These are phyloP conservation scores for Ramularia endophylla DNA, from an alignment of 2,329 filamentous ascomycete species.

Conservation along the genomic window DNA sequence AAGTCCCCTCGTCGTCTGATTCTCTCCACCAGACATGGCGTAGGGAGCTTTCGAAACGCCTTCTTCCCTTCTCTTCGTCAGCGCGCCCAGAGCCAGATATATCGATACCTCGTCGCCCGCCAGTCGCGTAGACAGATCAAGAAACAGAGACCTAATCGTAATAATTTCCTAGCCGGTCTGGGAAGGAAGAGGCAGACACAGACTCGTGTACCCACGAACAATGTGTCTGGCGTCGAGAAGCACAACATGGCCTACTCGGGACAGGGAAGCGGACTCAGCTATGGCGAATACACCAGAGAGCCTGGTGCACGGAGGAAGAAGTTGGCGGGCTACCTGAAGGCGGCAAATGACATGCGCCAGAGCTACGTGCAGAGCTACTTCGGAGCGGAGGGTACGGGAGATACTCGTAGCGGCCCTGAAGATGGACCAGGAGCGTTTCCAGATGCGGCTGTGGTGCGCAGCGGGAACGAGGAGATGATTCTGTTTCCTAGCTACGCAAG, in stretches of 20 bases:
- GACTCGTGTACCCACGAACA: conserved; percentile 17
- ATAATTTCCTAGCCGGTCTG: conserved; percentile 10
- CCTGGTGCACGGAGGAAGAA: conserved; percentile 70
- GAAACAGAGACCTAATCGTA: too few relatives aligned
- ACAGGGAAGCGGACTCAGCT: conserved; percentile 21
- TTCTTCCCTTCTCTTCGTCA: conserved; percentile 66
- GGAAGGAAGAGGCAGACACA: neutral
- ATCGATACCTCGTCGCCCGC: conserved; percentile 37
- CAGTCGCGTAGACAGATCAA: conserved; percentile 23
- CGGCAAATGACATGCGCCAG: conserved; percentile 66
- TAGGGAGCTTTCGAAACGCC: conserved; percentile 68
- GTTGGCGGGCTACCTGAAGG: conserved; percentile 66
- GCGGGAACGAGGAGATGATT: conserved; percentile 85
- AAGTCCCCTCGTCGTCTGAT: neutral
- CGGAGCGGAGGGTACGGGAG: conserved; percentile 29
- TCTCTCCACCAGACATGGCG: conserved; percentile 32
- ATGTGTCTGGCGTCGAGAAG: conserved; percentile 25
- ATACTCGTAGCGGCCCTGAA: conserved; percentile 16
- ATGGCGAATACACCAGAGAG: too few relatives aligned
- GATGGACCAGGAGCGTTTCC: conserved; percentile 61
- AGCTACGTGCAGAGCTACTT: conserved; percentile 53
- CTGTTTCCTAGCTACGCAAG: conserved; percentile 92
- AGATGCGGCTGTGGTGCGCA: conserved; percentile 71
- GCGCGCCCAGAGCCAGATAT: conserved; percentile 68
- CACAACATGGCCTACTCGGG: conserved; percentile 29